These are phyloP conservation scores for Arabidopsis thaliana DNA, from an alignment of 345 rosid genomes.

Conservation along the genomic window TAIR10.1 NC_003070.9:6903501-6904000, in stretches of 20 bases:
- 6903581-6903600: constrained; percentile 17
- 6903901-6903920: constrained; percentile 39
- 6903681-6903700: constrained; percentile 80
- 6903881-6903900: constrained; percentile 32
- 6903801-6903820: constrained; percentile 57
- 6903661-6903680: constrained; percentile 96
- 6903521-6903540: constrained; percentile 89
- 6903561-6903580: neutral
- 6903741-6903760: constrained; percentile 95
- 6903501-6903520: constrained; percentile 97
- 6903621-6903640: constrained; percentile 90
- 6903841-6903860: neutral
- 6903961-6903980: constrained; percentile 49
- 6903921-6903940: constrained; percentile 87
- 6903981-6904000: constrained; percentile 40
- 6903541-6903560: neutral
- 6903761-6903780: constrained; percentile 65
- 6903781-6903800: constrained; percentile 62
- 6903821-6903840: neutral
- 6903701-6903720: constrained; percentile 66
- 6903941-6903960: constrained; percentile 39
- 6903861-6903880: constrained; percentile 56
- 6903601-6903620: constrained; percentile 28
- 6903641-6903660: constrained; percentile 72
- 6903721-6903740: constrained; percentile 77